A percentile compares a stretch with the other conserved stretches of the same genome.
Conservation (phyloP, 306 rosid species). For the Adenanthera pavonina region DNA sequence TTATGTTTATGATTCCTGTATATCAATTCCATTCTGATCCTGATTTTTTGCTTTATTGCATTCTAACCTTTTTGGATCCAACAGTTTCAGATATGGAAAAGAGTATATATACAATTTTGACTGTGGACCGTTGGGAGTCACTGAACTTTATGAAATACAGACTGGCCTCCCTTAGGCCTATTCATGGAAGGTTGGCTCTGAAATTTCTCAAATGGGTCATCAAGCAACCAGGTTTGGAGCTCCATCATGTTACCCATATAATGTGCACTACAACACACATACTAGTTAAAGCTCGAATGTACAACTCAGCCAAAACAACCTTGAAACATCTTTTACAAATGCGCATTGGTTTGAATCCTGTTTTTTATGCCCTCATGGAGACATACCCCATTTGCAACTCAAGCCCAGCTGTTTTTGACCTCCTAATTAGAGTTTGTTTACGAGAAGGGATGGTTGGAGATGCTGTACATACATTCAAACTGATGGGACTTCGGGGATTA, state of each 20-base stretch:
- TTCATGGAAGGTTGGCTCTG: constrained; percentile 76
- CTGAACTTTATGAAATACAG: constrained; percentile 74
- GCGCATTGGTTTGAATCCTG: constrained; percentile 53
- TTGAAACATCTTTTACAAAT: constrained; percentile 54
- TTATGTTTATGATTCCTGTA: not conserved
- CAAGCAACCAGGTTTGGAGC: constrained; percentile 70
- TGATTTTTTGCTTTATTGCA: not conserved
- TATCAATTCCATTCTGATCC: not conserved
- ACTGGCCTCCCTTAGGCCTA: constrained; percentile 74
- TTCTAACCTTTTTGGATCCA: constrained; percentile 6
- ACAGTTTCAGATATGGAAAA: constrained; percentile 62
- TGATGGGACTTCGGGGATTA: constrained; percentile 70
- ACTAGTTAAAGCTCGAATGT: constrained; percentile 82
- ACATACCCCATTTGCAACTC: constrained; percentile 77
- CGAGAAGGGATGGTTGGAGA: constrained; percentile 59
- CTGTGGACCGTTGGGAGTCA: constrained; percentile 80
- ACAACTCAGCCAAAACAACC: constrained; percentile 63
- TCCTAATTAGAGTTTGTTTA: constrained; percentile 69
- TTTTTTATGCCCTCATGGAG: constrained; percentile 68
- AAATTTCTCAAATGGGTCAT: constrained; percentile 77
- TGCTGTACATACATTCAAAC: constrained; percentile 61
- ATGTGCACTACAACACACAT: constrained; percentile 67
- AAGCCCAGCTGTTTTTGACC: constrained; percentile 81
- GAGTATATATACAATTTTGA: constrained; percentile 71
- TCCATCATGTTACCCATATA: constrained; percentile 61